Evolutionary conservation across 2,329 filamentous ascomycete species (phyloP), one percentile per base, ranked within the genome.

Genomic region (Sclerotinia glacialis): DNA sequence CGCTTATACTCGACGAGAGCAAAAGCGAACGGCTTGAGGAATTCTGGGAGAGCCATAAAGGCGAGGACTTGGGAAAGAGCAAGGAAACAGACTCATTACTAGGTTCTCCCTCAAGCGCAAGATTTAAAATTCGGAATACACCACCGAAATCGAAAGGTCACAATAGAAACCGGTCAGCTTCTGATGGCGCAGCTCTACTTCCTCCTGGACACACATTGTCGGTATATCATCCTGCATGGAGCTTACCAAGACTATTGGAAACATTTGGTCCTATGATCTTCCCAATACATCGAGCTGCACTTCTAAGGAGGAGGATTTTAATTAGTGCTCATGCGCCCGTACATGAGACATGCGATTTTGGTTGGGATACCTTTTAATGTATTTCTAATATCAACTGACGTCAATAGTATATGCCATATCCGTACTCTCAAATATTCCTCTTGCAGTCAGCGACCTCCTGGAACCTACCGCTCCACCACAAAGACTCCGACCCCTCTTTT

Each of bases 231-330:
- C 95, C 95, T 16, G 94, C 93, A 3, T 88, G 92, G 79, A 95
- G 92, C 65, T 83, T 98, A 70, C 85, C 88, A 14, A 83, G 85
- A 44, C 86, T 97, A 69, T 79, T 98, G 55, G 88, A 95, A 71
- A 86, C 85, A 11, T 96, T 98, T 76, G 95, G 95, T 0, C 95
- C 95, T 1, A 82, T 99, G 66, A 86, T 98, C 61, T 99, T 97
- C 75, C 92, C 95, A 14, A 85, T 99, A 69, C 90, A 97, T 73
- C 87, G 95, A 72, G 92, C 93, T 54, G 92, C 93, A 9, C 80
- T 99, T 60, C 79, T 97, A 69, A 86, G 94, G 66, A 94, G 95
- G 79, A 86, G 95, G 67, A 94, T 99, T 66, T 79, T 99, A 62
- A 89, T 99, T 69, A 89, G 95, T 34, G 89, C 90, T 23, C 88